Evolutionary conservation across 768 basidiomycete species (phyloP).

Genomic region (Leccinum fibrillosum): DNA sequence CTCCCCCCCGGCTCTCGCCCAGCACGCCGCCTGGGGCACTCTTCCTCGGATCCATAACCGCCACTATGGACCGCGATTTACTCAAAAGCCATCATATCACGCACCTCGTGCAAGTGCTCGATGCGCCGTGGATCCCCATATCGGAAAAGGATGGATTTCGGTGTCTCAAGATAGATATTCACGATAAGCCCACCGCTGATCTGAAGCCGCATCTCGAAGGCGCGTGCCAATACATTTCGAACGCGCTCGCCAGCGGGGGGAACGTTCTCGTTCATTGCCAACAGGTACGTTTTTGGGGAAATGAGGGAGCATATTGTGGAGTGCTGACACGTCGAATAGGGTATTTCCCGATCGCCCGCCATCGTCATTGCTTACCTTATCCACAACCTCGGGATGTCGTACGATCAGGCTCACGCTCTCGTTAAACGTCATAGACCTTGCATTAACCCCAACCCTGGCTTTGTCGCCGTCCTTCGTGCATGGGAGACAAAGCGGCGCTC

Average conservation of each 20-base stretch:
- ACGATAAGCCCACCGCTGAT: conserved; percentile 59
- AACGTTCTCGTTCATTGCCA: conserved; percentile 80
- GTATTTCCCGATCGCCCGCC: conserved; percentile 73
- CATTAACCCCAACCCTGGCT: conserved; percentile 76
- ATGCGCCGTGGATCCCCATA: conserved; percentile 59
- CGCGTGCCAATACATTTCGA: conserved; percentile 65
- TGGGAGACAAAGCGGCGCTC: conserved; percentile 47
- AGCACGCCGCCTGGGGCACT: conserved; percentile 45
- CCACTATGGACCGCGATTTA: conserved; percentile 52
- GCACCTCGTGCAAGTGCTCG: conserved; percentile 65
- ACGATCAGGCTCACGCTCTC: conserved; percentile 58
- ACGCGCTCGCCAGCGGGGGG: conserved; percentile 52
- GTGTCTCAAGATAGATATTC: conserved; percentile 65
- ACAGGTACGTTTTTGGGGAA: conserved; percentile 48
- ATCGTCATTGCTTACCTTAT: conserved; percentile 84
- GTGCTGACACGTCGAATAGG: conserved; percentile 37
- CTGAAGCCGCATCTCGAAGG: conserved; percentile 65
- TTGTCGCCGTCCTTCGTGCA: conserved; percentile 55
- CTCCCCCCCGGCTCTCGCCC: conserved; percentile 13
- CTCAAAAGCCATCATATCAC: conserved; percentile 50
- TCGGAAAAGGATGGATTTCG: conserved; percentile 44
- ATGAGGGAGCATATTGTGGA: background rate
- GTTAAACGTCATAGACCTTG: conserved; percentile 67
- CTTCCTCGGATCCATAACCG: conserved; percentile 66
- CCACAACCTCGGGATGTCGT: conserved; percentile 67